phyloP scores from a whole-genome alignment of 768 basidiomycete species.

The Kwoniella bestiolae region DNA sequence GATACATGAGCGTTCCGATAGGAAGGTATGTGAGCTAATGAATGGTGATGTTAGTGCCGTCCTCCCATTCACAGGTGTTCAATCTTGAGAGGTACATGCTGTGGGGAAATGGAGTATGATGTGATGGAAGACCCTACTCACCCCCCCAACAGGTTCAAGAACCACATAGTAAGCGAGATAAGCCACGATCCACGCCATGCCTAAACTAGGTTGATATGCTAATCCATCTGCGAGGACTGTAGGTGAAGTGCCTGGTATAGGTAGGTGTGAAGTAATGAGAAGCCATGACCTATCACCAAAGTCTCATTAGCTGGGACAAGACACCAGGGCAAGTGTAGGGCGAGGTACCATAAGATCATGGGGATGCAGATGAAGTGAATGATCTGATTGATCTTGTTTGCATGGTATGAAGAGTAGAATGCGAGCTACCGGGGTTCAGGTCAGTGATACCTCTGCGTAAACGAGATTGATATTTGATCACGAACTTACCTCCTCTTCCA shows the following conservation, averaged over 20 bases:
- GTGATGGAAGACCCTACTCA: conserved; percentile 56
- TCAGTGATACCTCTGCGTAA: too few species aligned
- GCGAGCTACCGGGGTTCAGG: too few species aligned
- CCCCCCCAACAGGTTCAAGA: conserved; percentile 84
- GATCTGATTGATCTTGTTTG: conserved; percentile 76
- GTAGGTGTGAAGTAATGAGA: conserved; percentile 35
- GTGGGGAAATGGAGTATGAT: not conserved
- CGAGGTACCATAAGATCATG: conserved; percentile 72
- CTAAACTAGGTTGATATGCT: conserved; percentile 70
- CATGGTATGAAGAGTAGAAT: conserved; percentile 93
- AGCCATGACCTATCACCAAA: conserved; percentile 32
- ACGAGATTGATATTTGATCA: not conserved
- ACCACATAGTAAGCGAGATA: conserved; percentile 77
- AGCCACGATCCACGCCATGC: conserved; percentile 65
- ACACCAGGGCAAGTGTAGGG: too few species aligned
- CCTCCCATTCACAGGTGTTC: not conserved
- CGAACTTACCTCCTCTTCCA: conserved; percentile 41
- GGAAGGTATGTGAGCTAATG: conserved; percentile 79
- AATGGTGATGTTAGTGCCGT: conserved; percentile 12
- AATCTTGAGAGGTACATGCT: not conserved
- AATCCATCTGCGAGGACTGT: conserved; percentile 54
- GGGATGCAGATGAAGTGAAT: conserved; percentile 89
- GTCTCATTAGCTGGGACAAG: not conserved
- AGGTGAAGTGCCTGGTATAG: conserved; percentile 26
- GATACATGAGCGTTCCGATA: conserved; percentile 66